phyloP scores from a whole-genome alignment of 2,329 filamentous ascomycete species.

The Talaromyces sp. region DNA sequence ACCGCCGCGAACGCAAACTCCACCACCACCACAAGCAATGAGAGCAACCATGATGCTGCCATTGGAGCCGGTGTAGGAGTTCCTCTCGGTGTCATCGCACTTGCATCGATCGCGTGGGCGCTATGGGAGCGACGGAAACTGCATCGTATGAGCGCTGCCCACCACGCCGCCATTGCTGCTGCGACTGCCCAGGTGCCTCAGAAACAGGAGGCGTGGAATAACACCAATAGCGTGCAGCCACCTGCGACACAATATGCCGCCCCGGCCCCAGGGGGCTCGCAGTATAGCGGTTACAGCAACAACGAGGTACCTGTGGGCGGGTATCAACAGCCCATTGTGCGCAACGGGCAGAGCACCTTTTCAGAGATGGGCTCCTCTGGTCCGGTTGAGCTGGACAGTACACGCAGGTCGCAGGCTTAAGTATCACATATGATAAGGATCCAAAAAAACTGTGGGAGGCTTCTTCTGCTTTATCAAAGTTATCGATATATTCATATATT shows the following conservation, averaged over 20 bases:
- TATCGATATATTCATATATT: not conserved
- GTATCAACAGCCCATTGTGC: not conserved
- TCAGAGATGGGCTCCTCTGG: not conserved
- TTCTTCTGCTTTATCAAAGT: not conserved
- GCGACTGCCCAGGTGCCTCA: not conserved
- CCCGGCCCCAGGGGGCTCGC: not conserved
- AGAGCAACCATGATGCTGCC: slow-evolving; percentile 13
- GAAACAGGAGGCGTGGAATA: not conserved
- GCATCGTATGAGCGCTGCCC: not conserved
- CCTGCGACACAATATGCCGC: not conserved
- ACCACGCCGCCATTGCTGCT: not conserved
- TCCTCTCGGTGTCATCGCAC: slow-evolving; percentile 23
- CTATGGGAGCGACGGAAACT: slow-evolving; percentile 20
- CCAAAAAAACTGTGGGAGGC: not conserved
- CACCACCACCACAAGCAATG: not conserved
- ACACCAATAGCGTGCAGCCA: not conserved
- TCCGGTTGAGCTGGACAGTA: not conserved
- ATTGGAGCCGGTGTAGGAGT: slow-evolving; percentile 23
- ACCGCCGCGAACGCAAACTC: not conserved
- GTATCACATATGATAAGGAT: not conserved
- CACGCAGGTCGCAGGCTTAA: not conserved
- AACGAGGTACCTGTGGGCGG: not conserved
- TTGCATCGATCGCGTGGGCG: slow-evolving; percentile 23
- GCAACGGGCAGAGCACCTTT: not conserved
- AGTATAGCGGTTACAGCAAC: not conserved